A percentile compares a stretch with the other conserved stretches of the same genome.
phyloP scores from a whole-genome alignment of 805 yeast species.

The Grigorovia yakushimaensis region DNA sequence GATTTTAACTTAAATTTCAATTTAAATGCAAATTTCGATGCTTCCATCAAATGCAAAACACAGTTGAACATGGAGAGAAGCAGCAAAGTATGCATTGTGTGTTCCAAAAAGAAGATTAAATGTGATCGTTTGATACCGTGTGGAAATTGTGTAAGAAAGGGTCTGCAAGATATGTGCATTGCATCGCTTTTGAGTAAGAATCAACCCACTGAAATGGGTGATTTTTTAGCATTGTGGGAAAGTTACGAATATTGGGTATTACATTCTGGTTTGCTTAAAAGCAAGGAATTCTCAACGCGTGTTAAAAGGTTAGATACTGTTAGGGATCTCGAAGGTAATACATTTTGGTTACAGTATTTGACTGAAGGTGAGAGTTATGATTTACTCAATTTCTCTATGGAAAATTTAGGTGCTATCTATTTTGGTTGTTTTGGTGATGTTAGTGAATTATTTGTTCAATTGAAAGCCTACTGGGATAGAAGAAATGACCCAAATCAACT shows the following conservation, averaged over 20 bases:
- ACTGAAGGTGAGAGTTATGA: slow-evolving; percentile 15
- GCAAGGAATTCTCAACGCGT: slow-evolving; percentile 5
- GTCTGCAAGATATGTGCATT: slow-evolving; percentile 19
- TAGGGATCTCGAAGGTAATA: slow-evolving; percentile 6
- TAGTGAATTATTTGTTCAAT: slow-evolving; percentile 18
- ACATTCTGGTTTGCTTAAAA: slow-evolving; percentile 19
- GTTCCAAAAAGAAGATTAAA: slow-evolving; percentile 25
- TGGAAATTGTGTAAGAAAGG: slow-evolving; percentile 23
- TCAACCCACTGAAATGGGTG: slow-evolving; percentile 6
- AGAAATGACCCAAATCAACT: slow-evolving; percentile 12
- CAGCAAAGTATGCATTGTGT: slow-evolving; percentile 14
- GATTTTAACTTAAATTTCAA: too few relatives aligned
- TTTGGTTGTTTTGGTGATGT: slow-evolving; percentile 27
- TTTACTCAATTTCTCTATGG: slow-evolving; percentile 22
- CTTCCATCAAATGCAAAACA: too few relatives aligned
- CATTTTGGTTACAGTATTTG: slow-evolving; percentile 11
- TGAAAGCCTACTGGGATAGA: slow-evolving; percentile 19
- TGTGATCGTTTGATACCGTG: slow-evolving; percentile 29
- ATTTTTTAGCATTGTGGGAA: slow-evolving; percentile 19
- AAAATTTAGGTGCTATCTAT: slow-evolving; percentile 24
- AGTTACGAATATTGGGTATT: slow-evolving; percentile 23
- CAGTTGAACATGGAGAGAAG: slow-evolving; percentile 2
- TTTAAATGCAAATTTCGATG: too few relatives aligned
- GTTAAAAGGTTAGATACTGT: slow-evolving; percentile 3
- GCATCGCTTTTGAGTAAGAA: background rate